Percentiles rank a stretch among this genome's conserved stretches.
phyloP scores from a whole-genome alignment of 495 filamentous ascomycete species.

The Penicillium antarcticum region DNA sequence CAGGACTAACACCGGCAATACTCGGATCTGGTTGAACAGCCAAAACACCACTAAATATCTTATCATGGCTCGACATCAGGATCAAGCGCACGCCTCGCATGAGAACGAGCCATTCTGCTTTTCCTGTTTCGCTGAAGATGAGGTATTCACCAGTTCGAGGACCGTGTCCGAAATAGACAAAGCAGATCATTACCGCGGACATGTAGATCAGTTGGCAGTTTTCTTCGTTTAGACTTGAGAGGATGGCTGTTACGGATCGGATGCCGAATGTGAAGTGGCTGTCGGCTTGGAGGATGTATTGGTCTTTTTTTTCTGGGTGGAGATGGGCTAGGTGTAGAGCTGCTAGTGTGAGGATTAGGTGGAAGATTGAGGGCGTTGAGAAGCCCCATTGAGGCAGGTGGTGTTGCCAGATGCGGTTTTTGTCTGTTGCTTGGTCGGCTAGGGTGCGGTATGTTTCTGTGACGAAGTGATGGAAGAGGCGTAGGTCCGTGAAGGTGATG shows the following conservation, averaged over 20 bases:
- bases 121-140: conserved; percentile 37
- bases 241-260: conserved; percentile 35
- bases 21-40: conserved; percentile 3
- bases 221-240: conserved; percentile 30
- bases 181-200: conserved; percentile 41
- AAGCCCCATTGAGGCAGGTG: conserved; percentile 42
- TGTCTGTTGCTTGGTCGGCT: conserved; percentile 15
- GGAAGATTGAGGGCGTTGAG: conserved; percentile 41
- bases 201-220: conserved; percentile 48
- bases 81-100: conserved; percentile 42
- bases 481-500: conserved; percentile 31
- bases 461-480: conserved; percentile 38
- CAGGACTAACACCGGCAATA: conserved; percentile 2
- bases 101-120: conserved; percentile 43
- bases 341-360: conserved; percentile 42
- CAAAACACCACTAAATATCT: conserved; percentile 32
- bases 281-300: conserved; percentile 37
- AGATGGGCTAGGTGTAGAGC: conserved; percentile 41
- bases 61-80: conserved; percentile 12
- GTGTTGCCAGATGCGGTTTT: conserved; percentile 32
- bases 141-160: conserved; percentile 38
- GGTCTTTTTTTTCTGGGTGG: conserved; percentile 23
- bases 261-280: conserved; percentile 47
- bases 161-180: conserved; percentile 45
- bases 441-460: conserved; percentile 33